phyloP scores from a whole-genome alignment of 805 yeast species.

The Brettanomyces sp. region DNA sequence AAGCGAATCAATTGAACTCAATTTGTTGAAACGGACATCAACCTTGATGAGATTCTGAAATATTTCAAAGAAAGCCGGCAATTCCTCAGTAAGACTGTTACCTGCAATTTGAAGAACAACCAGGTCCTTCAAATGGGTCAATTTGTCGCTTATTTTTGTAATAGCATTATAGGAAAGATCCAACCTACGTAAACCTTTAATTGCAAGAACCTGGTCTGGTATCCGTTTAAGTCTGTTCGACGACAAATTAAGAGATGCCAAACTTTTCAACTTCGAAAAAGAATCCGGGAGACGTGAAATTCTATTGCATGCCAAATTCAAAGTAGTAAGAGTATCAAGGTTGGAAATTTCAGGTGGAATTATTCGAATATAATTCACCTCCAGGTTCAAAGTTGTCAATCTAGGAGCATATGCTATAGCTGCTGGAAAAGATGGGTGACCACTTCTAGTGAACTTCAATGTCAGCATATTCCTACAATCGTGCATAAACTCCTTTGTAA shows the following conservation, averaged over 20 bases:
- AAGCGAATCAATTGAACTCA: slow-evolving; percentile 44
- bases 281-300: slow-evolving; percentile 51
- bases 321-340: slow-evolving; percentile 43
- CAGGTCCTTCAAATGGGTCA: slow-evolving; percentile 50
- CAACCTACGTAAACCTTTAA: slow-evolving; percentile 51
- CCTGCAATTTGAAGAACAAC: slow-evolving; percentile 68
- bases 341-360: slow-evolving; percentile 49
- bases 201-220: slow-evolving; percentile 57
- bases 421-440: slow-evolving; percentile 65
- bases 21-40: slow-evolving; percentile 67
- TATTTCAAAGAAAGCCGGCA: slow-evolving; percentile 45
- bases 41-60: slow-evolving; percentile 54
- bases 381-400: slow-evolving; percentile 60
- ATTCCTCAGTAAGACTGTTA: slow-evolving; percentile 45
- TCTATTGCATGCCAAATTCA: slow-evolving; percentile 71
- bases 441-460: slow-evolving; percentile 61
- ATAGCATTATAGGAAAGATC: slow-evolving; percentile 80
- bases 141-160: slow-evolving; percentile 46
- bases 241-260: slow-evolving; percentile 61
- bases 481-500: slow-evolving; percentile 82
- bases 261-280: slow-evolving; percentile 43
- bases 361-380: slow-evolving; percentile 64
- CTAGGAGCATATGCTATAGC: slow-evolving; percentile 63
- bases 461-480: slow-evolving; percentile 60
- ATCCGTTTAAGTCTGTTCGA: slow-evolving; percentile 61